Evolutionary conservation across 352 stramenopile genomes (phyloP).

Genomic region (Globisporangium paddicum): DNA sequence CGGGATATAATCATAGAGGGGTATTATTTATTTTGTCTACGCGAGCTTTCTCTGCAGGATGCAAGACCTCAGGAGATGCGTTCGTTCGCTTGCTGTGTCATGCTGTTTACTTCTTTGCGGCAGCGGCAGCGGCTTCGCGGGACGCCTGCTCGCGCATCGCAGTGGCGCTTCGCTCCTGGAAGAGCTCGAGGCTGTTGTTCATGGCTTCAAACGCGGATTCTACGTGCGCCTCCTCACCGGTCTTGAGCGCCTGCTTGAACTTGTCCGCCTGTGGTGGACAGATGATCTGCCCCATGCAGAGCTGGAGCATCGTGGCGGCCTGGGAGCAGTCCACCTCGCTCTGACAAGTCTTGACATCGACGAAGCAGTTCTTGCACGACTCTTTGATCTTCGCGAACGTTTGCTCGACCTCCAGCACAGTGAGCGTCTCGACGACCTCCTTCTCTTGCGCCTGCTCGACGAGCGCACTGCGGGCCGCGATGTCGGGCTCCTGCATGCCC

Average conservation of each 20-base stretch:
- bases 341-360: slow-evolving; percentile 69
- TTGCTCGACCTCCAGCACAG: slow-evolving; percentile 64
- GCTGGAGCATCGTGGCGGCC: slow-evolving; percentile 81
- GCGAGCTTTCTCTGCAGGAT: neutral
- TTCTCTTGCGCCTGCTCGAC: slow-evolving; percentile 41
- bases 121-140: slow-evolving; percentile 41
- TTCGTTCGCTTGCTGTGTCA: slow-evolving; percentile 4
- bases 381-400: slow-evolving; percentile 84
- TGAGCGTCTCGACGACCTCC: slow-evolving; percentile 40
- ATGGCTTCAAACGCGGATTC: slow-evolving; percentile 74
- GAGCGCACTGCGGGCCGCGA: slow-evolving; percentile 39
- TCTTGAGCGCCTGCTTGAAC: slow-evolving; percentile 71
- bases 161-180: slow-evolving; percentile 70
- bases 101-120: slow-evolving; percentile 20
- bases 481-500: slow-evolving; percentile 39
- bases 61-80: slow-evolving; percentile 1
- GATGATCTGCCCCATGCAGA: slow-evolving; percentile 88
- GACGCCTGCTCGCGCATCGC: slow-evolving; percentile 75
- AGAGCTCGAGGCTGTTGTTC: slow-evolving; percentile 69
- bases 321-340: slow-evolving; percentile 79
- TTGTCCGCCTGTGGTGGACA: slow-evolving; percentile 57
- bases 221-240: slow-evolving; percentile 54
- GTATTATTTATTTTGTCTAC: slow-evolving; percentile 22
- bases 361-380: slow-evolving; percentile 78
- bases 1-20: slow-evolving; percentile 15